phyloP scores from a whole-genome alignment of 345 rosid genomes.

The Jatropha curcas region DNA sequence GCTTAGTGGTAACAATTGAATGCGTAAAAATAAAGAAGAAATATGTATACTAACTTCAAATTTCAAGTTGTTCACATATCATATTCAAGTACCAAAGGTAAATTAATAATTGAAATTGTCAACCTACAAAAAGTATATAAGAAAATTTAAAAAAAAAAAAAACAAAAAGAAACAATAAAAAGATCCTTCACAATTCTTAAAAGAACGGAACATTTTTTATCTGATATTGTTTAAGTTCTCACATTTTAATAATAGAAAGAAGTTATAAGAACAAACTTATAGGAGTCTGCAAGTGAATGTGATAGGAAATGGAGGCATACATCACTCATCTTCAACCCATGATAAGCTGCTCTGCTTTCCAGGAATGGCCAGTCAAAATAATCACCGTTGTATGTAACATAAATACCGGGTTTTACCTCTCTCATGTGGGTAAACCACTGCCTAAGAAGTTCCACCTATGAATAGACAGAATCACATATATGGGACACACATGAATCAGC shows the following conservation, averaged over 20 bases:
- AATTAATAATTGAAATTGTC: not conserved
- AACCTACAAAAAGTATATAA: not conserved
- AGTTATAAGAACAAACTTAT: not conserved
- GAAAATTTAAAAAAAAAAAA: too few relatives aligned
- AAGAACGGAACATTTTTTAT: not conserved
- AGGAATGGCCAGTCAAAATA: slow-evolving; percentile 97
- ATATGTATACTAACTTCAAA: not conserved
- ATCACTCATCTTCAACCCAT: slow-evolving; percentile 79
- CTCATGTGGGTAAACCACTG: slow-evolving; percentile 93
- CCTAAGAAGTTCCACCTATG: slow-evolving; percentile 77
- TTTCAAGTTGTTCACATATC: not conserved
- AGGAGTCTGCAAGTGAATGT: not conserved
- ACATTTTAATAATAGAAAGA: not conserved
- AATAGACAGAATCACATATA: slow-evolving; percentile 25
- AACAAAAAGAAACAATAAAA: not conserved
- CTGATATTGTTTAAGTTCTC: not conserved
- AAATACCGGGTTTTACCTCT: slow-evolving; percentile 90
- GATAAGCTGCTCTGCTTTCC: slow-evolving; percentile 90
- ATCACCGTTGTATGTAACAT: slow-evolving; percentile 96
- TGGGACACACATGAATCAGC: slow-evolving; percentile 12
- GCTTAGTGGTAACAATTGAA: not conserved
- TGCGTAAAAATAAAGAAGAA: too few relatives aligned
- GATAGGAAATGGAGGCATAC: slow-evolving; percentile 42
- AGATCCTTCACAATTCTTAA: not conserved
- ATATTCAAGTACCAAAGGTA: not conserved